Evolutionary conservation across 331 rosid species (phyloP).

Genomic region (Rosa hybrid): DNA sequence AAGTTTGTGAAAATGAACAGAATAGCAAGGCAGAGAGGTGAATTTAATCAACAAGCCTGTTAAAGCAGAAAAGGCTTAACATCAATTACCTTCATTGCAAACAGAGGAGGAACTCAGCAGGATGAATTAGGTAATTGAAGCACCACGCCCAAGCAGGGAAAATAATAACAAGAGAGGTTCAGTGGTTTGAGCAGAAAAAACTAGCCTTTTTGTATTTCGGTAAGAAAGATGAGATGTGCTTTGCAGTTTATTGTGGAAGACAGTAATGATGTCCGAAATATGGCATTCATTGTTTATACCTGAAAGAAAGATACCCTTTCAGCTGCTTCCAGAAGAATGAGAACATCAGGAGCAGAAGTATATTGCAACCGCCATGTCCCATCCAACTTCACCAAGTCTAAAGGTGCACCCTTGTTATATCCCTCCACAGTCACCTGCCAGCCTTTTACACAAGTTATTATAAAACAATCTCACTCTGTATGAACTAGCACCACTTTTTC

Average conservation of each 20-base stretch:
- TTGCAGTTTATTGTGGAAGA: background rate
- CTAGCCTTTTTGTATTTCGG: background rate
- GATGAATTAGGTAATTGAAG: slow-evolving; percentile 6
- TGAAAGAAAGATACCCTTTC: slow-evolving; percentile 83
- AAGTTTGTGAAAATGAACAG: background rate
- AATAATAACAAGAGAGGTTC: background rate
- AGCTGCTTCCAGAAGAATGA: slow-evolving; percentile 84
- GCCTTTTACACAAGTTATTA: slow-evolving; percentile 1
- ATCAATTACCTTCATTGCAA: slow-evolving; percentile 11
- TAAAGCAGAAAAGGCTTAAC: background rate
- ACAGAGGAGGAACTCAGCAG: slow-evolving; percentile 6
- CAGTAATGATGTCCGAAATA: background rate
- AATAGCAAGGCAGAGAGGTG: background rate
- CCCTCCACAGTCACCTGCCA: slow-evolving; percentile 75
- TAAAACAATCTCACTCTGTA: slow-evolving; percentile 8
- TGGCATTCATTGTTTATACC: slow-evolving; percentile 33
- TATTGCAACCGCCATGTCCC: slow-evolving; percentile 97
- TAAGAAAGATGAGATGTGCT: background rate
- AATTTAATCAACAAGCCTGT: slow-evolving; percentile 9
- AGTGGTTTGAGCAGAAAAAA: background rate
- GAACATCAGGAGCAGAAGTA: slow-evolving; percentile 93
- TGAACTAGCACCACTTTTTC: background rate
- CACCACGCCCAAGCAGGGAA: background rate
- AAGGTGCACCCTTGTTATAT: slow-evolving; percentile 49
- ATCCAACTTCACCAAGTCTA: slow-evolving; percentile 59